Percentiles rank a stretch among this genome's conserved stretches.
Conservation (phyloP, 331 rosid species). For the Malus hybrid region DNA sequence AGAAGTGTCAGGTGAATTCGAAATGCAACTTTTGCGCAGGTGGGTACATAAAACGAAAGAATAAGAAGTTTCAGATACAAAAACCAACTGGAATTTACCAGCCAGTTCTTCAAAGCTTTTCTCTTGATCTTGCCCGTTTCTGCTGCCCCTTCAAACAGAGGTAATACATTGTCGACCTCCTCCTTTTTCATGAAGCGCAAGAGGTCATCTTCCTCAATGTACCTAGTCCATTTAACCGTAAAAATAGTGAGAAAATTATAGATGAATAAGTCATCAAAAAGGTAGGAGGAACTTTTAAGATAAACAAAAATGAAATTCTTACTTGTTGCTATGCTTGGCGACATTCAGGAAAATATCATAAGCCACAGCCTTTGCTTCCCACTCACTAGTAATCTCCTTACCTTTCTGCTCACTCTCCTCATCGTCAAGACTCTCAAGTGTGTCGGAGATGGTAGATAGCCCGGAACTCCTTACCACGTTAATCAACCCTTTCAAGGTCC, state of each 20-base stretch:
- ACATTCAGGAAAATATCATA: slow-evolving; percentile 56
- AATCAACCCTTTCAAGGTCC: slow-evolving; percentile 80
- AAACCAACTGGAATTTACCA: slow-evolving; percentile 26
- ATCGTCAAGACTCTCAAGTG: slow-evolving; percentile 29
- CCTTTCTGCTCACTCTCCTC: slow-evolving; percentile 43
- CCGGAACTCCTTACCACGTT: slow-evolving; percentile 61
- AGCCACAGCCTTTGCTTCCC: slow-evolving; percentile 78
- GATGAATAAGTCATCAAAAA: not conserved
- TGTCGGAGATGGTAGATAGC: slow-evolving; percentile 51
- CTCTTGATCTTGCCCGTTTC: slow-evolving; percentile 60
- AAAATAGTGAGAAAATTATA: slow-evolving; percentile 8
- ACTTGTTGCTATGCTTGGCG: slow-evolving; percentile 62
- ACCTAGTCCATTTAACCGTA: slow-evolving; percentile 29
- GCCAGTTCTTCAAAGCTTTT: slow-evolving; percentile 70
- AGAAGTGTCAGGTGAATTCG: too few species aligned
- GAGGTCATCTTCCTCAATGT: slow-evolving; percentile 73
- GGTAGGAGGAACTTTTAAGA: not conserved
- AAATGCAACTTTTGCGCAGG: too few species aligned
- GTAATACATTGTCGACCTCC: slow-evolving; percentile 63
- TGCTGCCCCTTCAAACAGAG: slow-evolving; percentile 62
- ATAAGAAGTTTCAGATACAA: not conserved
- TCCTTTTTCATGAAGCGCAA: slow-evolving; percentile 54
- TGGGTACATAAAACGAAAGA: too few species aligned
- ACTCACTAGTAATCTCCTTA: slow-evolving; percentile 62
- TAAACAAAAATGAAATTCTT: slow-evolving; percentile 15